These are phyloP conservation scores for Wickerhamiella azyma DNA, from an alignment of 805 yeast species.

Conservation along the genomic window DNA sequence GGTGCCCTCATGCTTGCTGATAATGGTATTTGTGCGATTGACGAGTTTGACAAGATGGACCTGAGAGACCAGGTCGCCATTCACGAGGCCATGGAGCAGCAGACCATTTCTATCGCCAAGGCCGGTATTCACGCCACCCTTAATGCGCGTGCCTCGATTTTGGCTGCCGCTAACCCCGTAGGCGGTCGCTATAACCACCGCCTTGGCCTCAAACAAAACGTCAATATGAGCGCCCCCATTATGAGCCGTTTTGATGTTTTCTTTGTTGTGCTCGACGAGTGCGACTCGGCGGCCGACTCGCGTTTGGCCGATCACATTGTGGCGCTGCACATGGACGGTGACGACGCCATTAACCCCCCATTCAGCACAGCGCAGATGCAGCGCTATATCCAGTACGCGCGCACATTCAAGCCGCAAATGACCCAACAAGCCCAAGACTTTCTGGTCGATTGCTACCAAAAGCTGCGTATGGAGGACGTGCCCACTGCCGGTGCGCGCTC, in stretches of 20 bases:
- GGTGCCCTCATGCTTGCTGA: constrained; percentile 98
- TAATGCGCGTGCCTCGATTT: constrained; percentile 88
- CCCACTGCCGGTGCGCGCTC: constrained; percentile 71
- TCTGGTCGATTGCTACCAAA: constrained; percentile 68
- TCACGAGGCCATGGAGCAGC: constrained; percentile 99
- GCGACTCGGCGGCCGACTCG: constrained; percentile 81
- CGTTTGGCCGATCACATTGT: constrained; percentile 88
- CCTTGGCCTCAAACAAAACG: constrained; percentile 66
- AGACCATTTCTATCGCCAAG: constrained; percentile 93
- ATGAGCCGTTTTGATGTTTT: constrained; percentile 96
- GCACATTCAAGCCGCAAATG: constrained; percentile 83
- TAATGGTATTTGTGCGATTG: constrained; percentile 96
- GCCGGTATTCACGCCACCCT: constrained; percentile 98
- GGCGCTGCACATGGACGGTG: constrained; percentile 78
- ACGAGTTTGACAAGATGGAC: constrained; percentile 98
- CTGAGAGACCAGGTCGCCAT: constrained; percentile 90
- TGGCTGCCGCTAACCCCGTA: constrained; percentile 98
- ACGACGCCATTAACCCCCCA: constrained; percentile 81
- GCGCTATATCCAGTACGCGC: constrained; percentile 81
- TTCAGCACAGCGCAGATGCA: constrained; percentile 76
- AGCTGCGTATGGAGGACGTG: constrained; percentile 77
- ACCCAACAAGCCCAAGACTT: constrained; percentile 65
- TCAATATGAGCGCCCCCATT: constrained; percentile 94
- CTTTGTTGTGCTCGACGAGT: constrained; percentile 87
- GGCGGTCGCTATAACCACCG: constrained; percentile 94